Conservation (phyloP, 1,284 basidiomycete species). For the Cronartium quercuum region DNA sequence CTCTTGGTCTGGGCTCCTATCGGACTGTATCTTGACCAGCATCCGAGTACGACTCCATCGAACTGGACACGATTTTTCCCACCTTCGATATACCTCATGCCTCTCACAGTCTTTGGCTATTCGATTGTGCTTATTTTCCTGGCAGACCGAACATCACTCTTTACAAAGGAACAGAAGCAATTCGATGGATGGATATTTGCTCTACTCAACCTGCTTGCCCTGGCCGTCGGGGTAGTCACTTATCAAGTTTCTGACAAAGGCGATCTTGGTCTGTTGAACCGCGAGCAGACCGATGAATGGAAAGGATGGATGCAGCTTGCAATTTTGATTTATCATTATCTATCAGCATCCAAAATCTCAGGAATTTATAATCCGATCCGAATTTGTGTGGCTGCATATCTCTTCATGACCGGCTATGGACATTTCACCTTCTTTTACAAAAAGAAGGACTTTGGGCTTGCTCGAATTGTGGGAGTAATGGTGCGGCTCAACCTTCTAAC, state of each 20-base stretch:
- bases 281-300: conserved; percentile 89
- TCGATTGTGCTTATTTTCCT: conserved; percentile 63
- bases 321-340: conserved; percentile 81
- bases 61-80: conserved; percentile 51
- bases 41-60: conserved; percentile 2
- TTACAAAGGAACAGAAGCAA: conserved; percentile 79
- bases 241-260: conserved; percentile 64
- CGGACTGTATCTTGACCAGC: conserved; percentile 50
- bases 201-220: conserved; percentile 56
- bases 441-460: conserved; percentile 74
- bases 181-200: conserved; percentile 65
- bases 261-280: conserved; percentile 76
- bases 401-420: conserved; percentile 63
- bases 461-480: conserved; percentile 64
- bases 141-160: conserved; percentile 72
- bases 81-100: conserved; percentile 48
- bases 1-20: conserved; percentile 59
- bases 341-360: conserved; percentile 74
- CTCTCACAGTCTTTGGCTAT: conserved; percentile 60
- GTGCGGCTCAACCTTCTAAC: conserved; percentile 77
- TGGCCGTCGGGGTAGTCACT: conserved; percentile 61
- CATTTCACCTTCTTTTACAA: conserved; percentile 71
- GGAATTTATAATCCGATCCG: conserved; percentile 85
- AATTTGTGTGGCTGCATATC: conserved; percentile 75
- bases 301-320: conserved; percentile 93